Base-by-base conservation (phyloP, 1,284 basidiomycete genomes). In the Pseudozyma tsukubaensis region DNA sequence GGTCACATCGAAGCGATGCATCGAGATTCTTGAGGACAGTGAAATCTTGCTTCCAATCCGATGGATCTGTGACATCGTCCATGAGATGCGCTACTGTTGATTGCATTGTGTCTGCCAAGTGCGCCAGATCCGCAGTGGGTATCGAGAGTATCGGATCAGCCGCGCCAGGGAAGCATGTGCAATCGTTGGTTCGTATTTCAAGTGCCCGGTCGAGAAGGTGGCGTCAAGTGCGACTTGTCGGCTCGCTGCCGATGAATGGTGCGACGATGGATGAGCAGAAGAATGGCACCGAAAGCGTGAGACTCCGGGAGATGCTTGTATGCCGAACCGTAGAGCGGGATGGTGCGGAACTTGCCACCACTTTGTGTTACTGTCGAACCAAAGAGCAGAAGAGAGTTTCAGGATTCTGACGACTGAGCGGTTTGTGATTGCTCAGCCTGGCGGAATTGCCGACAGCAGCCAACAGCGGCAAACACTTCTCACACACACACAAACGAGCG, bases 31-130 rank as follows among this genome's bases (percentile, higher is more conserved):
- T 62, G n/a, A 83, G 61, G 8, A 57, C 54, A 16, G 45, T 43
- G 55, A 76, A 78, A n/a, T 70, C 73, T 34, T 54, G 44, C 18
- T 68, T 59, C 82, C 82, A 83, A 48, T 83, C 82, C 35, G 70
- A 71, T 4, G 82, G 82, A 54, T 83, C 82, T 42, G 76, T 72
- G 39, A 77, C 81, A 18, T 72, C 70, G 42, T 70, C 62, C 42
- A 80, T 59, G 21, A 72, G 51, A 45, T 39, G 56, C 0, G 61
- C 52, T n/a, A 70, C 56, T 10, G 59, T 58, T 3, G 55, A 4
- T 37, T 61, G 54, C 65, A 62, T 66, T 9, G 35, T 56, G 51
- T 14, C 4, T 45, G 16, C 21, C 5, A 9, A 16, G 2, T 4
- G 6, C 6, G 40, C 40, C 40, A n/a, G 12, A n/a, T n/a, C 40